Base-by-base conservation (phyloP, 2,329 filamentous ascomycete species). In the Pestalotiopsis fici region DNA sequence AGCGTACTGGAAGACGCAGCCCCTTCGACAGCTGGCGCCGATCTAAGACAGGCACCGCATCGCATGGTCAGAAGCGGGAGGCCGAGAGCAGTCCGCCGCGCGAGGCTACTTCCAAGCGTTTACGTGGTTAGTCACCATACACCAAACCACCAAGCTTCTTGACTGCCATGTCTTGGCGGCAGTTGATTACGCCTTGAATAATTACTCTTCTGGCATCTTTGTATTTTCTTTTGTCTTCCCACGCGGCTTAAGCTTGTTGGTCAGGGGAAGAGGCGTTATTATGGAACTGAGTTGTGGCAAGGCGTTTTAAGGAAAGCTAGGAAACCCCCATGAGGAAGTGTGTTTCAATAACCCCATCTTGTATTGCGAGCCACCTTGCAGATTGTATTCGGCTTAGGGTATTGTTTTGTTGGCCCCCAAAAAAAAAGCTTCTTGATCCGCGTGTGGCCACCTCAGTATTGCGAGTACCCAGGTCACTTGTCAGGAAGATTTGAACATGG, bases 1-100 rank as follows among this genome's bases (percentile, higher is more conserved):
- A 82, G 71, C 71, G 68, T 76, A 76, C 67, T 73, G 74, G 57
- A 74, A 81, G 68, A 68, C 81, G 80, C 67, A 90, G 86, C 72
- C 88, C 88, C 2, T 93, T 93, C 72, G 89, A 92, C 72, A 83
- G 83, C 50, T 94, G 91, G 91, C 86, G 83, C 70, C 88, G 90
- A 67, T 88, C 87, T 72, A 93, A 93, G 83, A 81, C 79, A 72
- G 31, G 65, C 43, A n/a, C 59, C 21, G 27, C 43, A n/a, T 72
- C 76, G 37, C 78, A 78, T 68, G 81, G 82, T 68, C 82, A 76
- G 69, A 87, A 84, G 79, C 82, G 81, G 69, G 74, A 78, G 50
- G 83, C 79, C 31, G 81, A 82, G 23, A 66, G 82, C 25, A 66
- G 75, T 23, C 71, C 83, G 31, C 71, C 71, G 60, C 71, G 74